These are phyloP conservation scores for Stagonosporopsis chrysanthemi DNA, from an alignment of 2,329 filamentous ascomycete genomes.

Conservation along the genomic window DNA sequence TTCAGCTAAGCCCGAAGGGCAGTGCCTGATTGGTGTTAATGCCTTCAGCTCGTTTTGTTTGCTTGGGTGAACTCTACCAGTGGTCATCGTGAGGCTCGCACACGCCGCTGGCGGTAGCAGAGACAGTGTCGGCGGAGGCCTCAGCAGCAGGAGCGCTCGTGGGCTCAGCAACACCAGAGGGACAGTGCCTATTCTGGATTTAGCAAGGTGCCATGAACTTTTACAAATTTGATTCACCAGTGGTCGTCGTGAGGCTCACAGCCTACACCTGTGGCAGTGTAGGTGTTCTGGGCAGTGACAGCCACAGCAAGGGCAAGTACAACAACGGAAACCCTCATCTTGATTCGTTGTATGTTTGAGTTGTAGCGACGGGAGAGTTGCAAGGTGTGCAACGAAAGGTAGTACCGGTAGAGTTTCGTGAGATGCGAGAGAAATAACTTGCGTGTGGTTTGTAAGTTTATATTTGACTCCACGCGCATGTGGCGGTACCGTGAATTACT, in stretches of 20 bases:
- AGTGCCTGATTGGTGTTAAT: conserved; percentile 25
- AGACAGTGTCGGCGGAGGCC: conserved; percentile 19
- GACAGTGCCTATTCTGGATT: conserved; percentile 22
- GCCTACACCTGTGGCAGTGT: conserved; percentile 20
- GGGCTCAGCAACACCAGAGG: conserved; percentile 22
- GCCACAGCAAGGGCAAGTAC: conserved; percentile 24
- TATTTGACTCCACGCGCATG: conserved; percentile 8
- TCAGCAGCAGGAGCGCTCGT: conserved; percentile 19
- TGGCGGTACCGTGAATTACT: conserved; percentile 6
- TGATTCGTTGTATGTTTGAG: conserved; percentile 1
- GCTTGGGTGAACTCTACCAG: conserved; percentile 19
- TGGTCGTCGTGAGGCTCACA: conserved; percentile 25
- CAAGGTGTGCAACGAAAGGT: not conserved
- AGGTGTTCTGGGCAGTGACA: conserved; percentile 28
- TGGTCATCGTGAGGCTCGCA: conserved; percentile 38
- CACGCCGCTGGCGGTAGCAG: conserved; percentile 23
- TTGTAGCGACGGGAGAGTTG: not conserved
- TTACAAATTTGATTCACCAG: conserved; percentile 6
- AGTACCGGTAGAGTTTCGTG: conserved; percentile 8
- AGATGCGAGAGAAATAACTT: conserved; percentile 5
- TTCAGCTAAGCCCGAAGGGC: conserved; percentile 26
- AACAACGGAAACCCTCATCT: conserved; percentile 31
- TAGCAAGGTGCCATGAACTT: not conserved
- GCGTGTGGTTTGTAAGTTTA: conserved; percentile 20
- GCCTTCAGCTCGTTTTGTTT: too few relatives aligned